Evolutionary conservation across 306 rosid species (phyloP).

Genomic region (Lotus japonicus): DNA sequence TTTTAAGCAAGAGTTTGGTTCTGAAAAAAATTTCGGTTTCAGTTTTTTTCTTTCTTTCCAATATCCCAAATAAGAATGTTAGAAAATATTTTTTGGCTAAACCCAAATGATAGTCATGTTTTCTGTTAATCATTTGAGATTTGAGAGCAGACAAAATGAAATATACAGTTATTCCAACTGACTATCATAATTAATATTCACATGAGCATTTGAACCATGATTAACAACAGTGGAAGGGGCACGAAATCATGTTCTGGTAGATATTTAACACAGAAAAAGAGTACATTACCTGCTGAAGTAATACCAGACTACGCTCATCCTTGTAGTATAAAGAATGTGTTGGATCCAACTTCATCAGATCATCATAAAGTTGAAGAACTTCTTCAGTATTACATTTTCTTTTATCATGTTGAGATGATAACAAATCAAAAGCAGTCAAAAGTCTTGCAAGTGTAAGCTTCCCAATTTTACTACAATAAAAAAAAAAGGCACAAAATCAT

Average conservation of each 20-base stretch:
- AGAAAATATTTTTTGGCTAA: neutral
- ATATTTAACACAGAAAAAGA: constrained; percentile 9
- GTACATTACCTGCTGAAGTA: constrained; percentile 22
- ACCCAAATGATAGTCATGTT: neutral
- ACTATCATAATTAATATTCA: neutral
- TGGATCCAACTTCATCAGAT: constrained; percentile 57
- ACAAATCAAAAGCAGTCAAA: constrained; percentile 57
- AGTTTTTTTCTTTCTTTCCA: neutral
- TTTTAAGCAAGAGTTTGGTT: neutral
- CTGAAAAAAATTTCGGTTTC: neutral
- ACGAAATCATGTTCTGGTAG: neutral
- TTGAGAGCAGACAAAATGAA: neutral
- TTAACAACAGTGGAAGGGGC: neutral
- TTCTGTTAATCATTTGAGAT: too few relatives aligned
- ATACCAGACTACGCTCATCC: constrained; percentile 27
- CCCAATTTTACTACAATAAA: constrained; percentile 70
- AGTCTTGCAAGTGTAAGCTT: constrained; percentile 88
- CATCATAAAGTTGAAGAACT: constrained; percentile 62
- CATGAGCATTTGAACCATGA: constrained; percentile 4
- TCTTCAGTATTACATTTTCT: constrained; percentile 44
- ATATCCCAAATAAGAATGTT: neutral
- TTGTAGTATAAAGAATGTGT: constrained; percentile 61
- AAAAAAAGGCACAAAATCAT: constrained; percentile 1
- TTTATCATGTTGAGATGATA: constrained; percentile 38
- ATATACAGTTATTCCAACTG: neutral